Evolutionary conservation across 2,329 filamentous ascomycete genomes (phyloP), one percentile per base, ranked within the genome.

Genomic region (Mycogone perniciosa): DNA sequence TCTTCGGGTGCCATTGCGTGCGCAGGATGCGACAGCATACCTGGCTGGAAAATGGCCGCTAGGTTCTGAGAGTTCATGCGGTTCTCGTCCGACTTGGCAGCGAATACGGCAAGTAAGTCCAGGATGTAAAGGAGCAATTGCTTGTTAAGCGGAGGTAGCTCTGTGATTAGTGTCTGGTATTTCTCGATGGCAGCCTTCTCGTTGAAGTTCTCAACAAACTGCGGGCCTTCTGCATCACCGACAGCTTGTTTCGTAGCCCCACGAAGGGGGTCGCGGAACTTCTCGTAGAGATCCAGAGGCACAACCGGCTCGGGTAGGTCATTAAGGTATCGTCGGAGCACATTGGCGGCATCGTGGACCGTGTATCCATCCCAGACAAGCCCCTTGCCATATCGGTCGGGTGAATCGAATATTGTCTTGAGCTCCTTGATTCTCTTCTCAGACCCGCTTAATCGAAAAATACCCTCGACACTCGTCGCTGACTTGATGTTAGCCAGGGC

Each of bases 391-490:
- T 96, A 99, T 61, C 91, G 81, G 62, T 95, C 89, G 38, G 93
- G 93, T 0, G 92, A 95, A 69, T 97, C 89, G 69, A 99, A 99
- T 3, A 89, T 81, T 30, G 80, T 82, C 68, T 95, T 92, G 31
- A 99, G 80, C 67, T 97, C 93, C 68, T 97, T 99, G 73, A 99
- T 99, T 55, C 93, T 87, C 72, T 96, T 97, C 65, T 96, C 92
- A 34, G 93, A 97, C 46, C 93, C 93, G 65, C 88, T 95, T 40
- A 99, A 76, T 41, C 93, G 89, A 65, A 99, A 99, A 52, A 99
- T 99, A 37, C 93, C 93, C 69, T 97, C 92, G 7, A 97, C 82
- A 59, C 91, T 85, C 59, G 92, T 97, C 31, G 93, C 93, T 97
- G 57, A 33, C 42, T 67, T 44, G 38, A 53, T 62, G 54, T 64